These are phyloP conservation scores for Trichothecium sympodiale DNA, from an alignment of 2,329 filamentous ascomycete species.

Conservation along the genomic window DNA sequence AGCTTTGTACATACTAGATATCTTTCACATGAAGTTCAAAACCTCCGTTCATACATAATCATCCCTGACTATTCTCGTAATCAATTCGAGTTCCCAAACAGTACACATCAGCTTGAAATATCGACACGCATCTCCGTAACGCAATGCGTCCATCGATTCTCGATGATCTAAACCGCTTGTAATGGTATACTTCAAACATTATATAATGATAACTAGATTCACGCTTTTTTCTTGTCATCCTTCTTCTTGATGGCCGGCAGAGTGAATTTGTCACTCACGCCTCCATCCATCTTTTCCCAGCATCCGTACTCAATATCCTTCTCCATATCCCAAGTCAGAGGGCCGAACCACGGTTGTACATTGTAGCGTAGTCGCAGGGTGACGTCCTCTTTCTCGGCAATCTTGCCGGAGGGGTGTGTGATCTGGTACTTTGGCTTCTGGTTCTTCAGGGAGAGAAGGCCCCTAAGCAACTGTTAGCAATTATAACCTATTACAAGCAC, in stretches of 20 bases:
- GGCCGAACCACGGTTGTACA: slow-evolving; percentile 92
- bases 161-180: background rate
- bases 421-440: slow-evolving; percentile 96
- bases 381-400: slow-evolving; percentile 65
- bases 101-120: too few species aligned
- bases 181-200: background rate
- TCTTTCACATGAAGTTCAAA: too few species aligned
- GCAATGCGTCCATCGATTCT: too few species aligned
- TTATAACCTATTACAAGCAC: background rate
- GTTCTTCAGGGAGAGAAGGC: slow-evolving; percentile 66
- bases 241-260: slow-evolving; percentile 58
- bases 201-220: slow-evolving; percentile 2
- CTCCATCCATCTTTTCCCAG: slow-evolving; percentile 57
- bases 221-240: slow-evolving; percentile 20
- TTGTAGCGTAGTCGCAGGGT: slow-evolving; percentile 84
- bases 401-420: slow-evolving; percentile 71
- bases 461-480: slow-evolving; percentile 30
- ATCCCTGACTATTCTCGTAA: too few species aligned
- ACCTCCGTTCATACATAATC: too few species aligned
- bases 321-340: slow-evolving; percentile 68
- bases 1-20: too few species aligned
- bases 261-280: slow-evolving; percentile 51
- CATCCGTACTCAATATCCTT: slow-evolving; percentile 32
- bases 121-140: too few species aligned
- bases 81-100: too few species aligned